Percentiles rank a stretch among this genome's conserved stretches.
These are phyloP conservation scores for Penicillium coffeae DNA, from an alignment of 495 filamentous ascomycete genomes.

Conservation along the genomic window DNA sequence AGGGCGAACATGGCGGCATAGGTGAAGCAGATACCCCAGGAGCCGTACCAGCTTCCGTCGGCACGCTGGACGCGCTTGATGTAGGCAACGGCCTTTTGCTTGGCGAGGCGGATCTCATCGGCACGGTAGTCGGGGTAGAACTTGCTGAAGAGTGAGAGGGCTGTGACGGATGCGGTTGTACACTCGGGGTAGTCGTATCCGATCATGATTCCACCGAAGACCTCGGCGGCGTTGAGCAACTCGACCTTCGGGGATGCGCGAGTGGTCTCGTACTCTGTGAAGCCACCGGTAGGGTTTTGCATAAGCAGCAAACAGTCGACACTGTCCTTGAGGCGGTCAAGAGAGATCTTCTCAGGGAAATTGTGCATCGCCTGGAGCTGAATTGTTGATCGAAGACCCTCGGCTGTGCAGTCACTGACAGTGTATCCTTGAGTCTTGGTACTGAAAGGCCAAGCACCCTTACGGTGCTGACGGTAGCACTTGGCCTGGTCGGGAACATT, in stretches of 20 bases:
- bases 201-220: slow-evolving; percentile 96
- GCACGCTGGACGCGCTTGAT: slow-evolving; percentile 75
- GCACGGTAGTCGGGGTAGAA: slow-evolving; percentile 76
- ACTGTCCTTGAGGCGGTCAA: slow-evolving; percentile 75
- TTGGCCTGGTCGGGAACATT: slow-evolving; percentile 72
- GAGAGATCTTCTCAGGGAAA: slow-evolving; percentile 70
- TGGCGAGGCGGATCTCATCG: slow-evolving; percentile 68
- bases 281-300: slow-evolving; percentile 86
- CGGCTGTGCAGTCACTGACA: slow-evolving; percentile 89
- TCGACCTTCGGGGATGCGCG: slow-evolving; percentile 76
- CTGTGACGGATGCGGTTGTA: slow-evolving; percentile 92
- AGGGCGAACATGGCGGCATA: slow-evolving; percentile 96
- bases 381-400: slow-evolving; percentile 83
- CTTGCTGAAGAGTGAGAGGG: slow-evolving; percentile 74
- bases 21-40: slow-evolving; percentile 96
- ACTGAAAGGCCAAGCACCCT: slow-evolving; percentile 94
- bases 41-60: slow-evolving; percentile 93
- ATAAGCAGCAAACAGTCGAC: slow-evolving; percentile 88
- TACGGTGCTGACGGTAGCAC: slow-evolving; percentile 88
- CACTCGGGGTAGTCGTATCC: slow-evolving; percentile 98
- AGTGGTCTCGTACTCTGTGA: slow-evolving; percentile 82
- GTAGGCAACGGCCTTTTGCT: slow-evolving; percentile 66
- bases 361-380: slow-evolving; percentile 75
- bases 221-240: slow-evolving; percentile 88
- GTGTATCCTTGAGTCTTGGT: slow-evolving; percentile 90